These are phyloP conservation scores for Erodium texanum DNA, from an alignment of 441 rosid species.

Conservation along the genomic window DNA sequence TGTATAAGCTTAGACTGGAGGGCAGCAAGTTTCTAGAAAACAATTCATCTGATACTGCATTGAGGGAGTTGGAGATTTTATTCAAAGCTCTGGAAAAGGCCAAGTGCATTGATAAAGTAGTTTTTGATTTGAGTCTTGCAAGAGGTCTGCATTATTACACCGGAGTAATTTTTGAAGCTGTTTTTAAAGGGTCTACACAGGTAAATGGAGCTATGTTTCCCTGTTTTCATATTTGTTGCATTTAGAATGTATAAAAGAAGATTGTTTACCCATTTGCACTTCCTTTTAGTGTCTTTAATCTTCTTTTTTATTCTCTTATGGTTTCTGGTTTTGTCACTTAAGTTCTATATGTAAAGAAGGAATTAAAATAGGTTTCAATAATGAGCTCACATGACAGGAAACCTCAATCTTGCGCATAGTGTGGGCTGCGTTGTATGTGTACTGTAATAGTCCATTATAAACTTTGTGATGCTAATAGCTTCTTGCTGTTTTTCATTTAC, in stretches of 20 bases:
- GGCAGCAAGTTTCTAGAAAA: conserved; percentile 53
- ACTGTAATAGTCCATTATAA: neutral
- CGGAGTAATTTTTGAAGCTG: conserved; percentile 86
- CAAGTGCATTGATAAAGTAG: conserved; percentile 62
- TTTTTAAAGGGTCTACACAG: conserved; percentile 68
- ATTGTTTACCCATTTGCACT: no score
- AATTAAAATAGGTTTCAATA: no score
- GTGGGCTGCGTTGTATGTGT: neutral
- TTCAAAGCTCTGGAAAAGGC: conserved; percentile 76
- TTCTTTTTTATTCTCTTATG: no score
- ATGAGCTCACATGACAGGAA: neutral
- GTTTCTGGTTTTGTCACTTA: no score
- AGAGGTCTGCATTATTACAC: conserved; percentile 97
- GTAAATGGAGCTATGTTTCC: conserved; percentile 23
- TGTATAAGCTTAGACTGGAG: conserved; percentile 47
- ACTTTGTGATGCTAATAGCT: neutral
- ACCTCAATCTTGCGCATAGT: neutral
- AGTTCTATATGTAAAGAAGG: no score
- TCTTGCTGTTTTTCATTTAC: neutral
- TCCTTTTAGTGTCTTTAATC: no score
- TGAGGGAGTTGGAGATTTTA: conserved; percentile 63
- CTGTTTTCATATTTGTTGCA: neutral
- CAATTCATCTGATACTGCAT: conserved; percentile 48
- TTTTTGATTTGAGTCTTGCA: conserved; percentile 91
- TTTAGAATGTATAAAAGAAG: no score